These are phyloP conservation scores for Hypoxylon crocopeplum DNA, from an alignment of 495 filamentous ascomycete species.

Conservation along the genomic window DNA sequence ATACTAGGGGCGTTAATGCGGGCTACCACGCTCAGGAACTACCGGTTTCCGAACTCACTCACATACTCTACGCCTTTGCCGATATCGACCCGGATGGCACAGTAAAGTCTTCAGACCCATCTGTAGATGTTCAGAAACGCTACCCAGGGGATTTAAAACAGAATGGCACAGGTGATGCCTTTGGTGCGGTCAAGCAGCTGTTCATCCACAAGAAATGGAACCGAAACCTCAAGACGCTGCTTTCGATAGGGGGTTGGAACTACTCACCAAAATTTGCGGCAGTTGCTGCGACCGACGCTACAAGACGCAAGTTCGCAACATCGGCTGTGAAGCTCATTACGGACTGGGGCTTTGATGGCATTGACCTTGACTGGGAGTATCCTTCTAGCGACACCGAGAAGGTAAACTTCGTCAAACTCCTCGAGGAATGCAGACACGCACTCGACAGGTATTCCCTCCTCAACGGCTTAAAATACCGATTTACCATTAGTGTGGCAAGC, in stretches of 20 bases:
- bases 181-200: constrained; percentile 85
- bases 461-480: constrained; percentile 58
- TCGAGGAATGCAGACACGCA: constrained; percentile 67
- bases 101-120: constrained; percentile 33
- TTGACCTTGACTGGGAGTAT: constrained; percentile 72
- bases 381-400: constrained; percentile 65
- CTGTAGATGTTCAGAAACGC: constrained; percentile 26
- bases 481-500: constrained; percentile 79
- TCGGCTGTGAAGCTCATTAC: constrained; percentile 70
- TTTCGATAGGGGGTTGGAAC: constrained; percentile 91
- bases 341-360: constrained; percentile 65
- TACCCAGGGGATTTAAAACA: constrained; percentile 43
- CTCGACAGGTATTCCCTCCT: constrained; percentile 68
- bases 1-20: constrained; percentile 29
- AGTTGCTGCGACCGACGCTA: constrained; percentile 64
- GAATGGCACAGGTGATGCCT: constrained; percentile 65
- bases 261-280: constrained; percentile 81
- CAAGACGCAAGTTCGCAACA: constrained; percentile 65
- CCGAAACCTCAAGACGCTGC: constrained; percentile 79
- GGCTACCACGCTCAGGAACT: constrained; percentile 72
- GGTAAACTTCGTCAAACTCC: constrained; percentile 71
- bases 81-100: constrained; percentile 40
- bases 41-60: constrained; percentile 85
- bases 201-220: constrained; percentile 82
- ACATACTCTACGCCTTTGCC: constrained; percentile 81